Percentiles rank a stretch among this genome's conserved stretches.
Evolutionary conservation across 106 monocot species (phyloP).

Genomic region (Acanthochlamys bracteata): DNA sequence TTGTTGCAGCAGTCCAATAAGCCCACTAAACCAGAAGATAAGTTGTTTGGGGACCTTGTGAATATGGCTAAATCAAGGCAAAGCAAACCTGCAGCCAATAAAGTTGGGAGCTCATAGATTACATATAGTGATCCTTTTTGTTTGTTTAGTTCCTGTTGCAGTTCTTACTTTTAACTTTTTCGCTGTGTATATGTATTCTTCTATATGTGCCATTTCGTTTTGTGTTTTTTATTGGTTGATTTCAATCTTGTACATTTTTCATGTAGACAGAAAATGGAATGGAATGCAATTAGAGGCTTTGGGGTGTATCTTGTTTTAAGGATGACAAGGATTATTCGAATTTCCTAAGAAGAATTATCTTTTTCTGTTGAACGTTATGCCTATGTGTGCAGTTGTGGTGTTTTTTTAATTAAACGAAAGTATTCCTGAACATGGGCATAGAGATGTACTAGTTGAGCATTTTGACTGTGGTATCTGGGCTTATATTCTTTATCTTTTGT

Average conservation of each 20-base stretch:
- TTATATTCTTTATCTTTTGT: no score
- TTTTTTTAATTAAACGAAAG: no score
- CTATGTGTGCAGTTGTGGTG: no score
- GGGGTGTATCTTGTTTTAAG: not conserved
- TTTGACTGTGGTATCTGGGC: no score
- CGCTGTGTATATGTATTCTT: not conserved
- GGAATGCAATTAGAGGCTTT: not conserved
- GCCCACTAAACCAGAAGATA: constrained; percentile 42
- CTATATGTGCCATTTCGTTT: not conserved
- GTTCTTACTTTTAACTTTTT: not conserved
- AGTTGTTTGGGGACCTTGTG: constrained; percentile 46
- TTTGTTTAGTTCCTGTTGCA: not conserved
- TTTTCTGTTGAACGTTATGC: no score
- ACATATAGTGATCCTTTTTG: not conserved
- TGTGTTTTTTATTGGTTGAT: not conserved
- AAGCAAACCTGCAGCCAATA: constrained; percentile 15
- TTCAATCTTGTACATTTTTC: constrained; percentile 1
- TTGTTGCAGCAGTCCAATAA: constrained; percentile 34
- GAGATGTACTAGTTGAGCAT: no score
- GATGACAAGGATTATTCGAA: no score
- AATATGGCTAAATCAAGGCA: constrained; percentile 41
- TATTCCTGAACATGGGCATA: no score
- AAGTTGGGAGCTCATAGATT: constrained; percentile 17
- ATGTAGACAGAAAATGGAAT: constrained; percentile 1
- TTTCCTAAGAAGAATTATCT: no score